These are phyloP conservation scores for Lecanoromycetidae sp. DNA, from an alignment of 2,329 filamentous ascomycete genomes.

Conservation along the genomic window DNA sequence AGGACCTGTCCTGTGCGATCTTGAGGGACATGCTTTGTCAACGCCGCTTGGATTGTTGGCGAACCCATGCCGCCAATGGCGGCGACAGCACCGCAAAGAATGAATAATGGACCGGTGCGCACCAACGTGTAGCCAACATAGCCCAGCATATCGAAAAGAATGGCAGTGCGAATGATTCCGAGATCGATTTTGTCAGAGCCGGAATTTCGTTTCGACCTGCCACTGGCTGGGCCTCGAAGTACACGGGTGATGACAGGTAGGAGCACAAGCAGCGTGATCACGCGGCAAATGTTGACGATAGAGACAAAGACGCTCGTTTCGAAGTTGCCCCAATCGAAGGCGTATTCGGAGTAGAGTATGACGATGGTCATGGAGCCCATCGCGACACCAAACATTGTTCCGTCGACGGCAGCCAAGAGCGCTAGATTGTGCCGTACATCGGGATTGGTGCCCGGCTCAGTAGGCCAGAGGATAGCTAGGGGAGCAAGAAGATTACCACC, in stretches of 20 bases:
- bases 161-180: slow-evolving; percentile 58
- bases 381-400: slow-evolving; percentile 65
- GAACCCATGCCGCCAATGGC: slow-evolving; percentile 73
- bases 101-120: slow-evolving; percentile 51
- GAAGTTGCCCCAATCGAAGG: slow-evolving; percentile 71
- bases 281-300: slow-evolving; percentile 63
- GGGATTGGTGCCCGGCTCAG: slow-evolving; percentile 47
- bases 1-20: slow-evolving; percentile 77
- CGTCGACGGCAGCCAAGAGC: slow-evolving; percentile 67
- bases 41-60: slow-evolving; percentile 67
- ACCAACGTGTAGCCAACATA: slow-evolving; percentile 62
- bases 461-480: slow-evolving; percentile 65
- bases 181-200: slow-evolving; percentile 73
- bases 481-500: slow-evolving; percentile 61
- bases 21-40: slow-evolving; percentile 83
- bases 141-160: slow-evolving; percentile 65
- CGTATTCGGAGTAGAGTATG: slow-evolving; percentile 68
- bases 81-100: slow-evolving; percentile 58
- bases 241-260: slow-evolving; percentile 68
- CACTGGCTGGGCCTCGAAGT: slow-evolving; percentile 41
- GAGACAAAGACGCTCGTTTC: slow-evolving; percentile 74
- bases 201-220: slow-evolving; percentile 33
- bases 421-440: slow-evolving; percentile 69
- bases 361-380: slow-evolving; percentile 74
- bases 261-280: slow-evolving; percentile 59